Conservation (phyloP, 1,284 basidiomycete genomes). For the Cutaneotrichosporon cavernicola region DNA sequence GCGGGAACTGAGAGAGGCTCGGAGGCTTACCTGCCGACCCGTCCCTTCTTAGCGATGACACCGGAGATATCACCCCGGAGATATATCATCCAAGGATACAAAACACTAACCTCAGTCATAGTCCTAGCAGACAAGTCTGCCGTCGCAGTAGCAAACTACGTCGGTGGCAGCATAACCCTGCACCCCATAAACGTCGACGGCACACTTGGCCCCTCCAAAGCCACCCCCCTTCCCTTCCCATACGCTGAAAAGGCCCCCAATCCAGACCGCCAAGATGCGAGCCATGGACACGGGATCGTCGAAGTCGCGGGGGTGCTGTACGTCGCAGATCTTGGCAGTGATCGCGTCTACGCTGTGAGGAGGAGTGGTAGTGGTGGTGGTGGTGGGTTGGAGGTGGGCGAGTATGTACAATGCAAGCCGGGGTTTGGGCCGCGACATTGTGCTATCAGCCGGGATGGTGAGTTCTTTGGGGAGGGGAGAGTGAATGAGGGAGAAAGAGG, state of each 20-base stretch:
- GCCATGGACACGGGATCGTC: slow-evolving; percentile 49
- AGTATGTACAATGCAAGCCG: slow-evolving; percentile 37
- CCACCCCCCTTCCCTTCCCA: slow-evolving; percentile 36
- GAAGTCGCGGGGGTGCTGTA: slow-evolving; percentile 40
- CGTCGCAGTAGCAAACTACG: slow-evolving; percentile 26
- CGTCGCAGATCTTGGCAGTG: slow-evolving; percentile 49
- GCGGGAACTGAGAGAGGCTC: too few relatives aligned
- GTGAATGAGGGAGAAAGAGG: too few relatives aligned
- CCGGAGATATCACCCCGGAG: too few relatives aligned
- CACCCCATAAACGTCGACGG: slow-evolving; percentile 37
- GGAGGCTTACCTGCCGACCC: too few relatives aligned
- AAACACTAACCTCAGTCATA: slow-evolving; percentile 33
- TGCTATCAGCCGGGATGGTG: slow-evolving; percentile 41
- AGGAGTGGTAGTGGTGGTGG: slow-evolving; percentile 35
- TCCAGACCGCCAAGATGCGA: slow-evolving; percentile 45
- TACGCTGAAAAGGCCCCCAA: slow-evolving; percentile 42
- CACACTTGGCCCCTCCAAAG: slow-evolving; percentile 30
- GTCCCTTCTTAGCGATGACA: too few relatives aligned
- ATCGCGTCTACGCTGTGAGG: slow-evolving; percentile 44
- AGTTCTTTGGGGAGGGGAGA: slow-evolving; percentile 18
- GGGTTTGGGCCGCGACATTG: slow-evolving; percentile 50
- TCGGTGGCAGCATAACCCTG: slow-evolving; percentile 32
- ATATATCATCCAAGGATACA: too few relatives aligned
- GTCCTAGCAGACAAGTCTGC: slow-evolving; percentile 46
- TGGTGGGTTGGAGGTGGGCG: slow-evolving; percentile 36